Percentiles rank a stretch among this genome's conserved stretches.
Conservation (phyloP, 2,329 filamentous ascomycete genomes). For the Alternaria ventricosa region DNA sequence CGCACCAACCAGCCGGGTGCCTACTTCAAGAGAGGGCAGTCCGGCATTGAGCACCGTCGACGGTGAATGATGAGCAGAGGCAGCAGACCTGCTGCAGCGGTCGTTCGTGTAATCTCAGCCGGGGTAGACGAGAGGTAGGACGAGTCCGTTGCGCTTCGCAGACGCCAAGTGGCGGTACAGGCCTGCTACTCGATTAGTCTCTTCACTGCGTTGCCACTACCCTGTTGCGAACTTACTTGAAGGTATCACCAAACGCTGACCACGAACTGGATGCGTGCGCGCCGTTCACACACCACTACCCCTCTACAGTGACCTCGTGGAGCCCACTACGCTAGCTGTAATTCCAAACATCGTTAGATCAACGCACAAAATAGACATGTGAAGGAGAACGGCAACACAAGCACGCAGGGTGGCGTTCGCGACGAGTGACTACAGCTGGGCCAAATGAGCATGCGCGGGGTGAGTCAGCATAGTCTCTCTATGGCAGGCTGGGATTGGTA, state of each 20-base stretch:
- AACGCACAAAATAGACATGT: slow-evolving; percentile 5
- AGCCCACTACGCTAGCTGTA: slow-evolving; percentile 5
- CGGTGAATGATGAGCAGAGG: background rate
- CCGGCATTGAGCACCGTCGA: background rate
- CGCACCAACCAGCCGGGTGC: background rate
- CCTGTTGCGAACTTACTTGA: slow-evolving; percentile 5
- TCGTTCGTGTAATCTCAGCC: background rate
- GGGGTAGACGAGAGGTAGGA: slow-evolving; percentile 1
- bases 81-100: background rate
- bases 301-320: slow-evolving; percentile 4
- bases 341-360: background rate
- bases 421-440: background rate
- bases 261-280: slow-evolving; percentile 6
- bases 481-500: background rate
- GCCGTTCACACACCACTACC: background rate
- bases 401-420: background rate
- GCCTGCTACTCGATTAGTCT: background rate
- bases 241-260: slow-evolving; percentile 8
- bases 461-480: background rate
- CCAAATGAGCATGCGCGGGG: background rate
- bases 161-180: slow-evolving; percentile 1
- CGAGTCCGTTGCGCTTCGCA: background rate
- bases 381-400: background rate
- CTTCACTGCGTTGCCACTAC: background rate
- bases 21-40: background rate